Evolutionary conservation across 2,329 filamentous ascomycete genomes (phyloP).

Genomic region (Sphaceloma murrayae): DNA sequence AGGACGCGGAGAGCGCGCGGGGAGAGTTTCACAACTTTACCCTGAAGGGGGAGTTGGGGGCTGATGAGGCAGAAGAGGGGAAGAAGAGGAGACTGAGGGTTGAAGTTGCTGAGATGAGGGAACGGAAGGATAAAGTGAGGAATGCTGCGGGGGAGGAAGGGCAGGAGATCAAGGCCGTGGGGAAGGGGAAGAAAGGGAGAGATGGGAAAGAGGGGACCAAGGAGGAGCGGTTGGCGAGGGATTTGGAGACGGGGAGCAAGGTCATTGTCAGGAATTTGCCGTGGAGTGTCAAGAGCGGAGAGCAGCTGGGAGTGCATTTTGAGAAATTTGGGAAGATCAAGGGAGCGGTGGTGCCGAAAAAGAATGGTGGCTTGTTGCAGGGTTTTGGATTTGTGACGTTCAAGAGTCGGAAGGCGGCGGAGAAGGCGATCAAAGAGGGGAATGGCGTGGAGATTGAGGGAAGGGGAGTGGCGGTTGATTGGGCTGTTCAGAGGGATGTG

Average conservation of each 20-base stretch:
- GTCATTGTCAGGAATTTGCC: slow-evolving; percentile 89
- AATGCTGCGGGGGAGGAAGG: slow-evolving; percentile 18
- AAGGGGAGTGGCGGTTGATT: slow-evolving; percentile 83
- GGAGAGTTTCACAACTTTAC: slow-evolving; percentile 69
- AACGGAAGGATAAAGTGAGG: slow-evolving; percentile 46
- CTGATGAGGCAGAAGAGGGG: neutral
- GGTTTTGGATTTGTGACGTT: slow-evolving; percentile 92
- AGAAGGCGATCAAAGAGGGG: slow-evolving; percentile 71
- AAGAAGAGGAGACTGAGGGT: slow-evolving; percentile 60
- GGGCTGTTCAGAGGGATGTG: slow-evolving; percentile 83
- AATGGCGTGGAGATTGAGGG: slow-evolving; percentile 90
- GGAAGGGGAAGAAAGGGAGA: slow-evolving; percentile 30
- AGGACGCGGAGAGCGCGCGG: slow-evolving; percentile 75
- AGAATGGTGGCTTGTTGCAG: slow-evolving; percentile 56
- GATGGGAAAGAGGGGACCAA: slow-evolving; percentile 58
- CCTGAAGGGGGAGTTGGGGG: slow-evolving; percentile 50
- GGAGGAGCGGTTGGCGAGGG: slow-evolving; percentile 34
- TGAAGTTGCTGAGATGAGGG: slow-evolving; percentile 78
- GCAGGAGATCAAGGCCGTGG: too few species aligned
- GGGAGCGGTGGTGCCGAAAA: slow-evolving; percentile 71
- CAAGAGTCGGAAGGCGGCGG: slow-evolving; percentile 79
- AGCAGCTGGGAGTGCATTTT: slow-evolving; percentile 72
- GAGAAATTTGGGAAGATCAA: slow-evolving; percentile 86
- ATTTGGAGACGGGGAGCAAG: slow-evolving; percentile 54
- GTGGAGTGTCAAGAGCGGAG: slow-evolving; percentile 84